Percentiles rank a stretch among this genome's conserved stretches.
phyloP scores from a whole-genome alignment of 208 protist genomes.

The Angomonas ambiguus region DNA sequence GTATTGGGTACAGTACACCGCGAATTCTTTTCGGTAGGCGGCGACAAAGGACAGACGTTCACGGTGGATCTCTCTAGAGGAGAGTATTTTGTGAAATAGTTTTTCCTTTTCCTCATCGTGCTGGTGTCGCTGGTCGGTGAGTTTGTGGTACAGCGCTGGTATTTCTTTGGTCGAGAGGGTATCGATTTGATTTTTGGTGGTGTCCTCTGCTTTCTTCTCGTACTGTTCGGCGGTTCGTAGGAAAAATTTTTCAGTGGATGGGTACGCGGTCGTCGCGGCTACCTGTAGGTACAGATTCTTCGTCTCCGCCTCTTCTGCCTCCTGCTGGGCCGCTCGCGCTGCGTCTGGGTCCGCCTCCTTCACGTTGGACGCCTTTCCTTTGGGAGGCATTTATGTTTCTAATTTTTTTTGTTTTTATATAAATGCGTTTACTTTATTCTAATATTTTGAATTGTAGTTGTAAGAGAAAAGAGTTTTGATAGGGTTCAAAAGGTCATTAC shows the following conservation, averaged over 20 bases:
- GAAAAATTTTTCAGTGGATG: conserved; percentile 35
- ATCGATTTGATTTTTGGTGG: neutral
- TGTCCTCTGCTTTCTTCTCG: neutral
- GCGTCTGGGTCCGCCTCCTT: neutral
- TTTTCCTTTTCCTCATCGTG: neutral
- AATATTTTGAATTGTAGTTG: no score
- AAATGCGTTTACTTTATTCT: no score
- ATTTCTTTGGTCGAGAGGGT: neutral
- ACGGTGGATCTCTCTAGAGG: neutral
- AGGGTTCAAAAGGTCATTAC: neutral
- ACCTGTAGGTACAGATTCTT: conserved; percentile 27
- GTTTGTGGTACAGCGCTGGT: neutral
- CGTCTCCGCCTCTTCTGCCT: conserved; percentile 11
- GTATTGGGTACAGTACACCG: conserved; percentile 17
- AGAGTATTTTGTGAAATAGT: neutral
- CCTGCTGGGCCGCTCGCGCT: neutral
- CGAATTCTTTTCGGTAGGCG: neutral
- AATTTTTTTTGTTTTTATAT: no score
- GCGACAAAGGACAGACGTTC: conserved; percentile 4
- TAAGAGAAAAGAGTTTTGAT: conserved; percentile 5
- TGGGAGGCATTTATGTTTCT: no score
- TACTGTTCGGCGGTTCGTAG: neutral
- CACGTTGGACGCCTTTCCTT: conserved; percentile 1
- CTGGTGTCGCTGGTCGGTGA: neutral
- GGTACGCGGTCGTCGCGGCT: conserved; percentile 32